Evolutionary conservation across 179 eudicot genomes (phyloP).

Genomic region (Beta lomatogona): DNA sequence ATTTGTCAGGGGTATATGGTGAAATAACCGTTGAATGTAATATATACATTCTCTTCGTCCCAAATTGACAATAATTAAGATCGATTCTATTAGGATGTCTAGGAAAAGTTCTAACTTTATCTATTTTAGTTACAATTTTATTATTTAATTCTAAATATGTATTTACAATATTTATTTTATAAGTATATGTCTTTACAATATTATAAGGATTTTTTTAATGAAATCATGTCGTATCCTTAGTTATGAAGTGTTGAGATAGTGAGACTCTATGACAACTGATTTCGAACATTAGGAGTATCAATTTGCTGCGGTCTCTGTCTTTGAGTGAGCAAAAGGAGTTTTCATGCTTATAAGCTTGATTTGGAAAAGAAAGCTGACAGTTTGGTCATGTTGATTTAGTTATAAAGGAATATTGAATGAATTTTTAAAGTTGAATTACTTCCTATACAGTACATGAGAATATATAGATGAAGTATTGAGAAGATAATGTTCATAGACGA

Average conservation of each 20-base stretch:
- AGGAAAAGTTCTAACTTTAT: not conserved
- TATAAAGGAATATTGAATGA: conserved; percentile 12
- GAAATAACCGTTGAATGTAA: too few relatives aligned
- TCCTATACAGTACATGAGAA: too few relatives aligned
- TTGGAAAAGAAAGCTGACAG: not conserved
- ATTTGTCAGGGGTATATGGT: too few relatives aligned
- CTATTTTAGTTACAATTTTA: not conserved
- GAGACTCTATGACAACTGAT: too few relatives aligned
- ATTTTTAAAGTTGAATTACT: not conserved
- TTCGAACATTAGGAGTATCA: not conserved
- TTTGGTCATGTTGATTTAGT: not conserved
- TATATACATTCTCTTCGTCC: not conserved
- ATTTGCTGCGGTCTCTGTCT: not conserved
- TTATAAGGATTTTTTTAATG: not conserved
- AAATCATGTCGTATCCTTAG: not conserved
- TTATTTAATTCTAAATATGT: not conserved
- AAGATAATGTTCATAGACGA: not conserved
- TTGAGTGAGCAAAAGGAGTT: not conserved
- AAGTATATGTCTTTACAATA: too few relatives aligned
- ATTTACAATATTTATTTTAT: too few relatives aligned
- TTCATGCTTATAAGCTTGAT: not conserved
- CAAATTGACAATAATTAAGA: not conserved
- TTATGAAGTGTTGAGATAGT: not conserved
- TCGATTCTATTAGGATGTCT: not conserved
- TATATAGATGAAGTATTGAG: too few relatives aligned